These are phyloP conservation scores for Aegilops umbellulata DNA, from an alignment of 176 grass and related monocot species.

Conservation along the genomic window DNA sequence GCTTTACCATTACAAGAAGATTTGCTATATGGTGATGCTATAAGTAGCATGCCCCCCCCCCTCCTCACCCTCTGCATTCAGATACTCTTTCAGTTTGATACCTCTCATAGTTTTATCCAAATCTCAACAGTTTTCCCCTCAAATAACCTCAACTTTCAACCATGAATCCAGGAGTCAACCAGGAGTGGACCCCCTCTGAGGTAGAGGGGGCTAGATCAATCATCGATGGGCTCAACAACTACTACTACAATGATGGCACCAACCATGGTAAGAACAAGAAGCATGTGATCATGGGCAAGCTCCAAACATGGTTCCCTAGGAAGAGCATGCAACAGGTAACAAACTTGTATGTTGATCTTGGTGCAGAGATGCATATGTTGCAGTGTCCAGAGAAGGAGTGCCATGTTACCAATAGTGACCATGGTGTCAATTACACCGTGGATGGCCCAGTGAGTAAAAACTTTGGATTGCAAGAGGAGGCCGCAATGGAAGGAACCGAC, in stretches of 20 bases:
- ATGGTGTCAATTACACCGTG: background rate
- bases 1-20: no score
- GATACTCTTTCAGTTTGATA: no score
- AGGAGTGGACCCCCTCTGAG: background rate
- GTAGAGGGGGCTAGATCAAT: background rate
- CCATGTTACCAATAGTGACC: background rate
- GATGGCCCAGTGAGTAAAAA: background rate
- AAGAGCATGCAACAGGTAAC: constrained; percentile 13
- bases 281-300: background rate
- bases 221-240: background rate
- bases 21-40: no score
- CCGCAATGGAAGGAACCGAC: background rate
- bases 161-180: background rate
- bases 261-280: background rate
- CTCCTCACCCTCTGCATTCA: no score
- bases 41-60: no score
- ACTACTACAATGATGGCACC: no score
- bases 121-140: no score
- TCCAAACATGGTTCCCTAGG: background rate
- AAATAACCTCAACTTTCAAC: no score
- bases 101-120: no score
- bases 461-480: background rate
- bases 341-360: constrained; percentile 13
- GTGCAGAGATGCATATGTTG: background rate
- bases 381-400: background rate